Percentiles rank a stretch among this genome's conserved stretches.
These are phyloP conservation scores for Dryadomyces quercivorus DNA, from an alignment of 2,329 filamentous ascomycete genomes.

Conservation along the genomic window DNA sequence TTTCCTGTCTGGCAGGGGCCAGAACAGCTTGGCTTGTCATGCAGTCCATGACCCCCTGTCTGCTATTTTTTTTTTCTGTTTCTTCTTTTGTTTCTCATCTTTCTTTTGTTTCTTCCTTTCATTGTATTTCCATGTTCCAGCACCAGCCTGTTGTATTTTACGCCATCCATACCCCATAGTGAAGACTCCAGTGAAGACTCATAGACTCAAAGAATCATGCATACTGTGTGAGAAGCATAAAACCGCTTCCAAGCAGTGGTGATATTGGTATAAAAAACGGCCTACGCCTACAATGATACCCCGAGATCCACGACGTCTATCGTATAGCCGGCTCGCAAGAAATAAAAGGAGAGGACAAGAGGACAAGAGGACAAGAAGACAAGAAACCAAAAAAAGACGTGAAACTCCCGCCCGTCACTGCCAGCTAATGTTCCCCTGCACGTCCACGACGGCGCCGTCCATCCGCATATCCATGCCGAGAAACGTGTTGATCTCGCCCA, in stretches of 20 bases:
- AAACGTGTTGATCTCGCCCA: conserved; percentile 49
- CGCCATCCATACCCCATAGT: not conserved
- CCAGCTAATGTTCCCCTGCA: not conserved
- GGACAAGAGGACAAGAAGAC: not conserved
- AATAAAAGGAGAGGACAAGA: not conserved
- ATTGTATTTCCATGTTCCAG: not conserved
- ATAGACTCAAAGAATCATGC: too few relatives aligned
- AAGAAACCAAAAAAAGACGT: not conserved
- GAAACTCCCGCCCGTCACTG: not conserved
- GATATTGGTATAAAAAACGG: too few relatives aligned
- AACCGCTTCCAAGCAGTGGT: too few relatives aligned
- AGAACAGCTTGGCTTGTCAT: too few relatives aligned
- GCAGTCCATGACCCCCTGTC: not conserved
- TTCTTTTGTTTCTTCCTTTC: not conserved
- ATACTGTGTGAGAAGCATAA: too few relatives aligned
- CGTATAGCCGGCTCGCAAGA: not conserved
- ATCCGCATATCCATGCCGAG: conserved; percentile 31
- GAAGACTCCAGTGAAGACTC: too few relatives aligned
- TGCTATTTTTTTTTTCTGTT: not conserved
- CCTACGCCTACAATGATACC: not conserved
- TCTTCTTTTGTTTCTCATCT: not conserved
- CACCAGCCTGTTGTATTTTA: not conserved
- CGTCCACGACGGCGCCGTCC: conserved; percentile 1
- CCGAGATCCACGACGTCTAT: not conserved
- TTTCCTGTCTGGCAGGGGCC: not conserved